phyloP scores from a whole-genome alignment of 2,329 filamentous ascomycete species.

The Fusarium lyarnte region DNA sequence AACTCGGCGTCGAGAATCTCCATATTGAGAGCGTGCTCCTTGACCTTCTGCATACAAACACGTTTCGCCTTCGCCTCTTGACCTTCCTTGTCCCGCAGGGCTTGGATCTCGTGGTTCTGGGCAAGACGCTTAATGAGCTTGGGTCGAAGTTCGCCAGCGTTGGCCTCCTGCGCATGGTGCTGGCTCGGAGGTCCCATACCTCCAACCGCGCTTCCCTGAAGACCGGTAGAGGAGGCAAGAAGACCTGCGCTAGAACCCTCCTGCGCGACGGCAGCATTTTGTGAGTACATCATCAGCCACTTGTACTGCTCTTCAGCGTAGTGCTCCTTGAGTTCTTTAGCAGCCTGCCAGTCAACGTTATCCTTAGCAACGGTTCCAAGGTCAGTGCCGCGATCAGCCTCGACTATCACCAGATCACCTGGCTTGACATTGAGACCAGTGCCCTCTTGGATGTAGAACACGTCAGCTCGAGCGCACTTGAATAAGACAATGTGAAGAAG shows the following conservation, averaged over 20 bases:
- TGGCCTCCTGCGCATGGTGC: conserved; percentile 77
- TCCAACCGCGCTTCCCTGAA: conserved; percentile 76
- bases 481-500: conserved; percentile 91
- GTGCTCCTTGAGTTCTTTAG: conserved; percentile 88
- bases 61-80: conserved; percentile 98
- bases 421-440: conserved; percentile 90
- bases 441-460: conserved; percentile 97
- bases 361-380: conserved; percentile 91
- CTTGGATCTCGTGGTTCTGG: conserved; percentile 88
- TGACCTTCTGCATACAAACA: conserved; percentile 95
- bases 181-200: conserved; percentile 81
- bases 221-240: conserved; percentile 69
- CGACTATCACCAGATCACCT: conserved; percentile 95
- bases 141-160: conserved; percentile 82
- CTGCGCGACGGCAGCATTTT: conserved; percentile 72
- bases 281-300: conserved; percentile 99
- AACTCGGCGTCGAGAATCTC: conserved; percentile 99
- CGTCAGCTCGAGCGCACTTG: conserved; percentile 94
- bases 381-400: conserved; percentile 95
- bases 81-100: conserved; percentile 92
- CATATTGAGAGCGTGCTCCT: conserved; percentile 95
- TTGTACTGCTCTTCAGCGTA: conserved; percentile 96
- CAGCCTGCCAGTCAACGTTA: conserved; percentile 86
- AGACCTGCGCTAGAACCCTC: conserved; percentile 70
- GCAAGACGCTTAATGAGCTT: conserved; percentile 97